phyloP scores from a whole-genome alignment of 2,329 filamentous ascomycete genomes.

The Chalara sp. region DNA sequence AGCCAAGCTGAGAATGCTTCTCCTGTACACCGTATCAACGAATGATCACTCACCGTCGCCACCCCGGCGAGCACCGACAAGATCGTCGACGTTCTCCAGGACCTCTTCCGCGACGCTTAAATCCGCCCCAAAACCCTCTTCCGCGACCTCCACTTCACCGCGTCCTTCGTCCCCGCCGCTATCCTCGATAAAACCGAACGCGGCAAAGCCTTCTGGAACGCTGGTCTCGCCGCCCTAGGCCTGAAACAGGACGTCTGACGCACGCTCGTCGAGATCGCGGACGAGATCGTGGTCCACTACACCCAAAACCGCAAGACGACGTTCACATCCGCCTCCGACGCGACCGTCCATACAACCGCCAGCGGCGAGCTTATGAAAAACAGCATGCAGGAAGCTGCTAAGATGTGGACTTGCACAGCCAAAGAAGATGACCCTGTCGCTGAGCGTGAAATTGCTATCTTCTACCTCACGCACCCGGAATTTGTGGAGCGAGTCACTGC shows the following conservation, averaged over 20 bases:
- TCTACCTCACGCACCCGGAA: neutral
- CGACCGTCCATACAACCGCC: neutral
- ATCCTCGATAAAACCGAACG: slow-evolving; percentile 53
- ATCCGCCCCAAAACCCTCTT: slow-evolving; percentile 71
- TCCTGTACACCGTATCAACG: neutral
- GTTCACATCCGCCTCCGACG: no score
- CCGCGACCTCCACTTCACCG: slow-evolving; percentile 69
- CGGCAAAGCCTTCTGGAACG: slow-evolving; percentile 72
- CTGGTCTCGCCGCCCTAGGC: slow-evolving; percentile 76
- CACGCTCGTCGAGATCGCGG: neutral
- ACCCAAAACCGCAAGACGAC: neutral
- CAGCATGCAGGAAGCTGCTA: neutral
- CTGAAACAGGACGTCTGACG: slow-evolving; percentile 65
- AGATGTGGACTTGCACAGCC: neutral
- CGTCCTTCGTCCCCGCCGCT: slow-evolving; percentile 52
- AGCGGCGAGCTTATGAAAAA: neutral
- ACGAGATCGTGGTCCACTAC: neutral
- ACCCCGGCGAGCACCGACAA: slow-evolving; percentile 30
- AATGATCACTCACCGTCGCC: slow-evolving; percentile 26
- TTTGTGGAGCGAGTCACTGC: neutral
- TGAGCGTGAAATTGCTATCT: neutral
- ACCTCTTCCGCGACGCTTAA: slow-evolving; percentile 56
- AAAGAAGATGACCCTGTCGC: neutral
- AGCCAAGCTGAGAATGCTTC: no score
- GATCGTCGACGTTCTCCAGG: slow-evolving; percentile 57